These are phyloP conservation scores for Phaeophleospora eucalypticola DNA, from an alignment of 2,329 filamentous ascomycete species.

Conservation along the genomic window DNA sequence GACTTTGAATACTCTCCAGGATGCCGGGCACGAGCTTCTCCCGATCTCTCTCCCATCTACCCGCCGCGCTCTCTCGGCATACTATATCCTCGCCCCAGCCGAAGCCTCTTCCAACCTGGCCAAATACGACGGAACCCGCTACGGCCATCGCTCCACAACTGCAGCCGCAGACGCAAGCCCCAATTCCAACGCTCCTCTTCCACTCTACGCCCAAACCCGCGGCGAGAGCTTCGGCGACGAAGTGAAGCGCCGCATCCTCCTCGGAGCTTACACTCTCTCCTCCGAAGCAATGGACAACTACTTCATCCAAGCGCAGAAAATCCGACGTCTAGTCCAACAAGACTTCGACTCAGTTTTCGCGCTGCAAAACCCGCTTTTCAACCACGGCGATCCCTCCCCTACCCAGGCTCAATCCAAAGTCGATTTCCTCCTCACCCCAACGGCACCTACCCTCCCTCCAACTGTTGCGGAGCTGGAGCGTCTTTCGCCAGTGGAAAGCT, in stretches of 20 bases:
- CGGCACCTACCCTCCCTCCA: slow-evolving; percentile 73
- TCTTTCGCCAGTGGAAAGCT: slow-evolving; percentile 63
- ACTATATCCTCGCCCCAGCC: slow-evolving; percentile 91
- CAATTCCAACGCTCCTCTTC: slow-evolving; percentile 22
- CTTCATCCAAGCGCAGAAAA: slow-evolving; percentile 87
- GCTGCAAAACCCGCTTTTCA: slow-evolving; percentile 62
- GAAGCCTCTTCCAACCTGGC: slow-evolving; percentile 94
- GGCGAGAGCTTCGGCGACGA: slow-evolving; percentile 75
- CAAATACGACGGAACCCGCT: slow-evolving; percentile 96
- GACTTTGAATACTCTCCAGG: slow-evolving; percentile 57
- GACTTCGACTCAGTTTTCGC: slow-evolving; percentile 83
- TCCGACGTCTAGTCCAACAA: slow-evolving; percentile 74
- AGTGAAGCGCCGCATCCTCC: slow-evolving; percentile 78
- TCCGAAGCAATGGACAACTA: slow-evolving; percentile 93
- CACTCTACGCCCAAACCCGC: slow-evolving; percentile 70
- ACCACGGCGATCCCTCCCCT: slow-evolving; percentile 18
- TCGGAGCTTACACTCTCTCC: slow-evolving; percentile 86
- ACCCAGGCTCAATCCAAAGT: slow-evolving; percentile 61
- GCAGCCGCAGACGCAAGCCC: slow-evolving; percentile 48
- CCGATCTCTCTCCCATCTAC: slow-evolving; percentile 80
- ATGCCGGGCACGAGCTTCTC: slow-evolving; percentile 66
- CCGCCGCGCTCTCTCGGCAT: slow-evolving; percentile 79
- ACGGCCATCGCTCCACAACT: slow-evolving; percentile 60
- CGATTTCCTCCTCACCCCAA: slow-evolving; percentile 84
- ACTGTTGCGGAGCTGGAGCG: slow-evolving; percentile 54